Conservation (phyloP, 177 flowering plant species). For the Vitis hybrid region DNA sequence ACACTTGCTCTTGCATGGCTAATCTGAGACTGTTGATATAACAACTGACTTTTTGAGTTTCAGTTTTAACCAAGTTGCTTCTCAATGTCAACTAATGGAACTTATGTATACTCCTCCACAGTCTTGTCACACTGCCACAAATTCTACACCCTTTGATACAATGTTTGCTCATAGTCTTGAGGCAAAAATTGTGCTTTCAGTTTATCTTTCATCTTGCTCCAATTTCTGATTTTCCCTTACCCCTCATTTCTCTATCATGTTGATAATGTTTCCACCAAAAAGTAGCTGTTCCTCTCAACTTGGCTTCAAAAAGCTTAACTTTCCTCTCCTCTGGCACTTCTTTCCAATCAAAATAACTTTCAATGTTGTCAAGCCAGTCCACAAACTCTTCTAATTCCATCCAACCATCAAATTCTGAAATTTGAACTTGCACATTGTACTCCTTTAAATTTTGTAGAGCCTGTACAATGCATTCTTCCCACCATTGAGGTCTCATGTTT, state of each 20-base stretch:
- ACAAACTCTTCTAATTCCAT: neutral
- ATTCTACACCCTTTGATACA: neutral
- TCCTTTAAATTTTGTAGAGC: neutral
- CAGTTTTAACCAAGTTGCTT: neutral
- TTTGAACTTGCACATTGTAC: neutral
- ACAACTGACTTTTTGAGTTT: neutral
- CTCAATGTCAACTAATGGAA: neutral
- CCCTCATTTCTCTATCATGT: neutral
- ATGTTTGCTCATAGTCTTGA: neutral
- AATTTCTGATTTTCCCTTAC: neutral
- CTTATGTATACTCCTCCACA: neutral
- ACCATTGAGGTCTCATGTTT: neutral
- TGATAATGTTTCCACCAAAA: neutral
- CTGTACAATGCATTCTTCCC: neutral
- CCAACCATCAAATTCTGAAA: neutral
- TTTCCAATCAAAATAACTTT: constrained; percentile 1
- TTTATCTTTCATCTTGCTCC: neutral
- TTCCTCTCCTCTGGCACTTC: constrained; percentile 2
- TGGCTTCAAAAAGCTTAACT: neutral
- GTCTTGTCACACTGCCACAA: neutral
- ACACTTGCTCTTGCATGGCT: neutral
- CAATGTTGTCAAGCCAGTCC: neutral
- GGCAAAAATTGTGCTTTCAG: neutral
- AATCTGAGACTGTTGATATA: constrained; percentile 1
- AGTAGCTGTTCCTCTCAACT: neutral